Evolutionary conservation across 768 basidiomycete genomes (phyloP).

Genomic region (Pleurotus pulmonarius): DNA sequence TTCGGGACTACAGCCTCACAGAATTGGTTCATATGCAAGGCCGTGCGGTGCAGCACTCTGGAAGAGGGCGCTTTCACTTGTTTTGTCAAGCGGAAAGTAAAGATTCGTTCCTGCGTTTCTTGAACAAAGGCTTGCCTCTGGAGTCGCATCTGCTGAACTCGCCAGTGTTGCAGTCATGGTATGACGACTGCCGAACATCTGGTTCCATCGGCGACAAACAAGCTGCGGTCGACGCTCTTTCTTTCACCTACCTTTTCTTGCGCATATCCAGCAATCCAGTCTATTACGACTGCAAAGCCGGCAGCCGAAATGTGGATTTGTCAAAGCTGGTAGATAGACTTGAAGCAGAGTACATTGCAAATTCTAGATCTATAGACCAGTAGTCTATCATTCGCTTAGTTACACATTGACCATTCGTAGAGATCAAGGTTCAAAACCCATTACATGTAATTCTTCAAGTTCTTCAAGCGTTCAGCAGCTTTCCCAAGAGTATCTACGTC

Average conservation of each 20-base stretch:
- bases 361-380: background rate
- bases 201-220: conserved; percentile 48
- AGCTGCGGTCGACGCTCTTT: conserved; percentile 70
- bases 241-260: conserved; percentile 76
- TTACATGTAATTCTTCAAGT: conserved; percentile 61
- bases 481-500: conserved; percentile 77
- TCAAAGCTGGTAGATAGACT: conserved; percentile 69
- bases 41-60: conserved; percentile 64
- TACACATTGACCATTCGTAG: too few relatives aligned
- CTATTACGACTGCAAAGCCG: conserved; percentile 66
- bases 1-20: conserved; percentile 75
- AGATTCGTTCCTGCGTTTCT: conserved; percentile 77
- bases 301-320: conserved; percentile 48
- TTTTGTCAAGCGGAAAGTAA: conserved; percentile 88
- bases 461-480: conserved; percentile 82
- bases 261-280: conserved; percentile 76
- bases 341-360: conserved; percentile 15
- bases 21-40: conserved; percentile 94
- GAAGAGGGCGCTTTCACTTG: conserved; percentile 67
- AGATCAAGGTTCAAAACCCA: conserved; percentile 5
- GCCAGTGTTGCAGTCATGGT: conserved; percentile 45
- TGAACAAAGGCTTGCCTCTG: conserved; percentile 85
- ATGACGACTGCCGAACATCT: conserved; percentile 31
- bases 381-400: background rate
- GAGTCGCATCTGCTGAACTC: conserved; percentile 74